These are phyloP conservation scores for Hortiboletus campestris DNA, from an alignment of 768 basidiomycete genomes.

Conservation along the genomic window DNA sequence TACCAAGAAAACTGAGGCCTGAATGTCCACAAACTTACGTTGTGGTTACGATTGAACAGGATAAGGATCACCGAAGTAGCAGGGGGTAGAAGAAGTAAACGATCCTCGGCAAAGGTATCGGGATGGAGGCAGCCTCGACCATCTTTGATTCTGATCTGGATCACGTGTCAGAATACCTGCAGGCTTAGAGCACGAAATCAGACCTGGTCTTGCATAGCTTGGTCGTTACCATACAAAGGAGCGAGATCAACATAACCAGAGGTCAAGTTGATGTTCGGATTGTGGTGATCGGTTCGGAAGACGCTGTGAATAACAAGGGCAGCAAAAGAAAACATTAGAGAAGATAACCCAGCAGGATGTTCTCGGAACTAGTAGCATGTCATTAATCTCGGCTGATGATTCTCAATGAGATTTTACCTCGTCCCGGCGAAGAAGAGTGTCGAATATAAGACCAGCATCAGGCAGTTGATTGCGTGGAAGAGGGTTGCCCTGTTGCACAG, in stretches of 20 bases:
- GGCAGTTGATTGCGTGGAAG: constrained; percentile 69
- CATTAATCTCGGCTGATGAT: background rate
- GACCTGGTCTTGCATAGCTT: constrained; percentile 57
- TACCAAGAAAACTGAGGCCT: background rate
- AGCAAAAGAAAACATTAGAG: constrained; percentile 79
- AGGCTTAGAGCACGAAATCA: constrained; percentile 14
- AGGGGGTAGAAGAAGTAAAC: constrained; percentile 77
- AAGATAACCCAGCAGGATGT: constrained; percentile 79
- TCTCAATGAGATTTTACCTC: constrained; percentile 40
- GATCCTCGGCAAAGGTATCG: constrained; percentile 77
- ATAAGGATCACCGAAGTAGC: constrained; percentile 71
- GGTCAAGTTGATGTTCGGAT: constrained; percentile 75
- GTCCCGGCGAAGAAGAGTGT: constrained; percentile 72
- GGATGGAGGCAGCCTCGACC: constrained; percentile 67
- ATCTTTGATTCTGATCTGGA: constrained; percentile 40
- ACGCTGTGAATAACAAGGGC: constrained; percentile 84
- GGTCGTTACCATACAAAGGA: constrained; percentile 77
- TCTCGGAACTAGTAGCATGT: constrained; percentile 53
- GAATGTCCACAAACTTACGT: constrained; percentile 45
- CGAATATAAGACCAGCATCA: constrained; percentile 78
- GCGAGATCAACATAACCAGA: constrained; percentile 85
- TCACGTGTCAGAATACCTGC: background rate
- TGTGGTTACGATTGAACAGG: constrained; percentile 90
- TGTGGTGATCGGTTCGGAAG: constrained; percentile 75
- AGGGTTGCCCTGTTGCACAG: constrained; percentile 68